Base-by-base conservation (phyloP, 768 basidiomycete species). In the Mycena alexandri region DNA sequence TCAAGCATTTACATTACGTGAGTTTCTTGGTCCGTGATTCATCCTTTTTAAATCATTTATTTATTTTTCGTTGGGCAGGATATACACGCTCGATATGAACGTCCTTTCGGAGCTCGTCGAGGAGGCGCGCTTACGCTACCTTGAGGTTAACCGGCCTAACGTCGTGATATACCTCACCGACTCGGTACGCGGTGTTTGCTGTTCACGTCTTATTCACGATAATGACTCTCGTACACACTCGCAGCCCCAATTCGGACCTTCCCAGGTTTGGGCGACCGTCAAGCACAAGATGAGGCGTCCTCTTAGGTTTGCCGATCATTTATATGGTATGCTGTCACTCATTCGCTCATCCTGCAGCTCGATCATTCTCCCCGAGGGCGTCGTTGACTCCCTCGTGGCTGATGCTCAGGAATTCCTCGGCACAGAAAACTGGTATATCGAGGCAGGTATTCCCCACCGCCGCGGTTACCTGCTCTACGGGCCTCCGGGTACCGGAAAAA, bases 41-140 rank as follows among this genome's bases (percentile, higher is more conserved):
- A n/a, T n/a, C n/a, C n/a, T n/a, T n/a, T n/a, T n/a, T n/a, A n/a
- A n/a, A n/a, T n/a, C 38, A 2, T 21, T 5, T n/a, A 16, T 19
- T 33, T 10, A 50, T 59, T 47, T 61, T 21, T 51, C n/a, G n/a
- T n/a, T n/a, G 38, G 46, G 5, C 38, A 86, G 84, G 5, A 72
- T 86, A 1, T 86, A 85, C 71, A 83, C 84, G 0, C 78, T 80
- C 34, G 74, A 85, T 57, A 80, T 83, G 75, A 73, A 77, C 5
- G 80, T 79, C 7, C 71, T 86, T 6, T 81, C 82, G 3, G 74
- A 76, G 9, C 73, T 86, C 34, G 80, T 86, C 2, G 80, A 84
- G 66, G 78, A 82, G 22, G 83, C 84, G 6, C 78, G 79, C 8
- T 50, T 65, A n/a, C 76, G 77, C 50, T 87, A 85, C 69, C 54